Percentiles rank a stretch among this genome's conserved stretches.
Conservation (phyloP, 2,329 filamentous ascomycete genomes). For the Alternaria burnsii region DNA sequence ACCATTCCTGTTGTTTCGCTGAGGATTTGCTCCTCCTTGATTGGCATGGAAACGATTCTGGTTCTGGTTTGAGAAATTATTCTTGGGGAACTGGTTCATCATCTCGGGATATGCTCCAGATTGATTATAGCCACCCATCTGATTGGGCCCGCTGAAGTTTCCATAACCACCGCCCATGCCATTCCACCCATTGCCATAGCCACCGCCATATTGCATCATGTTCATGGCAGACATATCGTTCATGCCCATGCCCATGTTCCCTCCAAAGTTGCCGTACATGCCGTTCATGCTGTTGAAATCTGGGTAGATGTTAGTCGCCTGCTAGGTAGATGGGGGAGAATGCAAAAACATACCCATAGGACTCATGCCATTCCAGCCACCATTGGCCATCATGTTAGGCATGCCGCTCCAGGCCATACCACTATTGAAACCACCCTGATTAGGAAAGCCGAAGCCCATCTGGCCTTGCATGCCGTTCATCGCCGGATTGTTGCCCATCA, state of each 20-base stretch:
- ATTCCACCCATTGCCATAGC: slow-evolving; percentile 71
- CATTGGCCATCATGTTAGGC: slow-evolving; percentile 57
- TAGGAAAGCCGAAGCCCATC: slow-evolving; percentile 55
- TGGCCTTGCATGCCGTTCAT: slow-evolving; percentile 42
- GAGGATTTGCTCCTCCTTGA: slow-evolving; percentile 63
- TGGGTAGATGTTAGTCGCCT: slow-evolving; percentile 26
- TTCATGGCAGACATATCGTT: slow-evolving; percentile 71
- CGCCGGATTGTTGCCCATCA: slow-evolving; percentile 34
- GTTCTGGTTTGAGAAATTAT: slow-evolving; percentile 72
- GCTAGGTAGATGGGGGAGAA: slow-evolving; percentile 15
- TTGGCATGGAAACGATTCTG: slow-evolving; percentile 79
- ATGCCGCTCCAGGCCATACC: slow-evolving; percentile 65
- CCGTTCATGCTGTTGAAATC: slow-evolving; percentile 67
- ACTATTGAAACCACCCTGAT: slow-evolving; percentile 58
- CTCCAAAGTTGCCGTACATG: slow-evolving; percentile 81
- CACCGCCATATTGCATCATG: slow-evolving; percentile 76
- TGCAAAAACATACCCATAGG: slow-evolving; percentile 75
- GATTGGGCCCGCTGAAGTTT: slow-evolving; percentile 58
- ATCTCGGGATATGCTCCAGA: slow-evolving; percentile 58
- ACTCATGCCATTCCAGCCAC: slow-evolving; percentile 77
- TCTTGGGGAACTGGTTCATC: slow-evolving; percentile 65
- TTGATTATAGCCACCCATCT: slow-evolving; percentile 63
- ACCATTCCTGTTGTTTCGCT: slow-evolving; percentile 53
- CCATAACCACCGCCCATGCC: slow-evolving; percentile 77
- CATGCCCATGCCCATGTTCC: slow-evolving; percentile 76